These are phyloP conservation scores for Spencermartinsiella ligniputridi DNA, from an alignment of 1,139 yeast species.

Conservation along the genomic window DNA sequence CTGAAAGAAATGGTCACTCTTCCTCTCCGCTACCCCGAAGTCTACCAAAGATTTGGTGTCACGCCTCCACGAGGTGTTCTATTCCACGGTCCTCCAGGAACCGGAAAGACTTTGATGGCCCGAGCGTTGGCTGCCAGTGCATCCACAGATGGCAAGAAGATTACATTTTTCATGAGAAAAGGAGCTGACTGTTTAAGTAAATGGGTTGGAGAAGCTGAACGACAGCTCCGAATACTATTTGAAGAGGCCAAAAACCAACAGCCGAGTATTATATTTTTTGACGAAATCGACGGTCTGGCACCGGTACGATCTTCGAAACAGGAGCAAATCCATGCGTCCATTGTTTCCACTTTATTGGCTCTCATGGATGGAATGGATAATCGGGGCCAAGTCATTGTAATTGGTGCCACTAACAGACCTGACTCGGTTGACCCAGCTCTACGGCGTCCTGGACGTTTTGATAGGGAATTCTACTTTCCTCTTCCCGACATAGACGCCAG, in stretches of 20 bases:
- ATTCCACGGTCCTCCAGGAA: slow-evolving; percentile 98
- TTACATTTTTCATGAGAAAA: slow-evolving; percentile 95
- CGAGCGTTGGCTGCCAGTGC: slow-evolving; percentile 90
- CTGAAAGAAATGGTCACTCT: slow-evolving; percentile 95
- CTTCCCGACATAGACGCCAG: slow-evolving; percentile 82
- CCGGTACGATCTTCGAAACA: slow-evolving; percentile 63
- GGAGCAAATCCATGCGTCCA: slow-evolving; percentile 91
- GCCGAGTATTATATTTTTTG: slow-evolving; percentile 92
- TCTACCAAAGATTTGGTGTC: slow-evolving; percentile 82
- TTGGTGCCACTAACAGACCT: slow-evolving; percentile 97
- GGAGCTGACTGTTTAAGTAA: slow-evolving; percentile 97
- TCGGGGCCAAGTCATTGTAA: slow-evolving; percentile 92
- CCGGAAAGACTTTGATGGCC: slow-evolving; percentile 89
- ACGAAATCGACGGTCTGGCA: slow-evolving; percentile 96
- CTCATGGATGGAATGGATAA: slow-evolving; percentile 99
- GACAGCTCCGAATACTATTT: slow-evolving; percentile 81
- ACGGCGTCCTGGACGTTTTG: slow-evolving; percentile 96
- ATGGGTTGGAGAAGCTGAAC: slow-evolving; percentile 99
- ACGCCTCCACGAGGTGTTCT: slow-evolving; percentile 98
- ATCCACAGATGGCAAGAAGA: slow-evolving; percentile 72
- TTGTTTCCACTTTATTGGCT: slow-evolving; percentile 82
- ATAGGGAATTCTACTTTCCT: slow-evolving; percentile 94
- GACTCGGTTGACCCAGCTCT: slow-evolving; percentile 97
- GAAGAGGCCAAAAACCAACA: slow-evolving; percentile 97
- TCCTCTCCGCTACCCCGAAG: slow-evolving; percentile 89